phyloP scores from a whole-genome alignment of 2,329 filamentous ascomycete genomes.

The Sclerotinia glacialis region DNA sequence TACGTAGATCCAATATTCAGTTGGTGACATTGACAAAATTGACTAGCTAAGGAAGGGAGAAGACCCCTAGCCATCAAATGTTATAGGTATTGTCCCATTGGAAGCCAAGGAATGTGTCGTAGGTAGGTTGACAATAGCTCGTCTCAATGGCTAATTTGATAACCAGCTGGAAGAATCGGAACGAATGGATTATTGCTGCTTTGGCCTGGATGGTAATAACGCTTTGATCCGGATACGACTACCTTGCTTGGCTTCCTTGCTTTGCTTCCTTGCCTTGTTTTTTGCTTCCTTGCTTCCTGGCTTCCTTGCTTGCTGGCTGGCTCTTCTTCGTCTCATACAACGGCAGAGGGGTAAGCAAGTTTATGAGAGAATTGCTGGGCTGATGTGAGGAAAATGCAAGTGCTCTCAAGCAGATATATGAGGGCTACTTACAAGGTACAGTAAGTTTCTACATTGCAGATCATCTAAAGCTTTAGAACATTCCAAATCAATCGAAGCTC shows the following conservation, averaged over 20 bases:
- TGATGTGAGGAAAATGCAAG: neutral
- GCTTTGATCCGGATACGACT: neutral
- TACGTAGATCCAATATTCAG: neutral
- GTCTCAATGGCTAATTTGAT: neutral
- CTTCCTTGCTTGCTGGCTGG: neutral
- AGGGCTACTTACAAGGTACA: neutral
- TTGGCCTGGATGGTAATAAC: neutral
- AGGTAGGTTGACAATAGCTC: neutral
- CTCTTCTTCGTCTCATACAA: neutral
- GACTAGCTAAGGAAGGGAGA: no score
- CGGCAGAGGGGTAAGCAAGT: slow-evolving; percentile 7
- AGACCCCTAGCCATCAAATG: neutral
- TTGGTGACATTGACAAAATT: neutral
- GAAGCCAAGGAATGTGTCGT: neutral
- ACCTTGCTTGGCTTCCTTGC: neutral
- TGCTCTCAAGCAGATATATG: neutral
- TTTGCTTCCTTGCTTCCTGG: neutral
- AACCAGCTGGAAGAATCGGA: neutral
- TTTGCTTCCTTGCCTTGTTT: neutral
- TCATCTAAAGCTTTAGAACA: slow-evolving; percentile 8
- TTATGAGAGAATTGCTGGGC: neutral
- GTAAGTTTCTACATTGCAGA: slow-evolving; percentile 5
- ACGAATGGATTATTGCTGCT: neutral
- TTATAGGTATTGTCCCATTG: neutral
- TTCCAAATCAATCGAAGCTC: neutral